These are phyloP conservation scores for Nicotiana sylvestris DNA, from an alignment of 257 asterid species.

Conservation along the genomic window DNA sequence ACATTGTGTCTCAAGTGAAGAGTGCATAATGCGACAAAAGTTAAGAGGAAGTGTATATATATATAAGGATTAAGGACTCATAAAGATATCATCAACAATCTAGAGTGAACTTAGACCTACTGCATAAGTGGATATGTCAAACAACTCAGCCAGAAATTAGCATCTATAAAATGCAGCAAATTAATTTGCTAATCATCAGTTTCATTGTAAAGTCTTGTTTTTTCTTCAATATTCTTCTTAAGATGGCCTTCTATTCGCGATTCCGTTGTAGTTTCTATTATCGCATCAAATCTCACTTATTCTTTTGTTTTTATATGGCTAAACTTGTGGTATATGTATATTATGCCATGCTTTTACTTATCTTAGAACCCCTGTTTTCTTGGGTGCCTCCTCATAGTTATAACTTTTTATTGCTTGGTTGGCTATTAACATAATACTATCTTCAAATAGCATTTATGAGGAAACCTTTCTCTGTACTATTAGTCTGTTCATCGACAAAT, in stretches of 20 bases:
- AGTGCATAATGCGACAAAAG: too few species aligned
- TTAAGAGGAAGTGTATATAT: too few species aligned
- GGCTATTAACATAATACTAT: neutral
- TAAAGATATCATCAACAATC: neutral
- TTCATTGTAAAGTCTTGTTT: neutral
- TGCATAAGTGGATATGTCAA: neutral
- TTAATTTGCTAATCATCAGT: neutral
- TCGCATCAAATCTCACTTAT: neutral
- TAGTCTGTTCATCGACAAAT: neutral
- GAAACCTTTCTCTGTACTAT: neutral
- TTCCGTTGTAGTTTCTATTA: neutral
- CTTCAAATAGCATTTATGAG: neutral
- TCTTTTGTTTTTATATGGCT: neutral
- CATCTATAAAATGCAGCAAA: conserved; percentile 13
- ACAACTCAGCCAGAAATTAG: neutral
- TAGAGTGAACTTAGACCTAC: neutral
- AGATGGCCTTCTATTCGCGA: conserved; percentile 9
- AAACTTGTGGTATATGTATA: neutral
- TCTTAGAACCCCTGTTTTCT: neutral
- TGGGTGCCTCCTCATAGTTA: neutral
- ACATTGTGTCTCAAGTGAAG: too few species aligned
- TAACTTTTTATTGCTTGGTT: neutral
- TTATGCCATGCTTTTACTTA: neutral
- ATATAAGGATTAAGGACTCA: too few species aligned
- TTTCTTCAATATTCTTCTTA: neutral